These are phyloP conservation scores for Pseudoneurospora amorphoporcata DNA, from an alignment of 495 filamentous ascomycete species.

Conservation along the genomic window DNA sequence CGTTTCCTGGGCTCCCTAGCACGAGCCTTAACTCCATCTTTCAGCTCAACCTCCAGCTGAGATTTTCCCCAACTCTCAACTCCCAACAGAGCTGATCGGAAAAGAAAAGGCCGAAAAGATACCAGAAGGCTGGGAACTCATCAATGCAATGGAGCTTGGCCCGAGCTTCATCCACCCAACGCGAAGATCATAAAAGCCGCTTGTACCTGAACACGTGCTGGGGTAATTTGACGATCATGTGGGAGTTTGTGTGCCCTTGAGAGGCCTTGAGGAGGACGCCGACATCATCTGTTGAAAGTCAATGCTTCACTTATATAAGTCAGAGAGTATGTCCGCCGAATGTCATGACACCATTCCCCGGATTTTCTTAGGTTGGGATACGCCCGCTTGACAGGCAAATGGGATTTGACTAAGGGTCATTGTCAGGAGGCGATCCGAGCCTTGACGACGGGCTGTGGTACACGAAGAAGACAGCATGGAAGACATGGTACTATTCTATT, in stretches of 20 bases:
- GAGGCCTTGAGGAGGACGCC: neutral
- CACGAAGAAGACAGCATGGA: neutral
- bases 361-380: neutral
- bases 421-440: too few relatives aligned
- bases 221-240: neutral
- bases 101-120: neutral
- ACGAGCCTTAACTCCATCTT: neutral
- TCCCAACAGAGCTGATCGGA: neutral
- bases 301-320: neutral
- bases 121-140: neutral
- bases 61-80: neutral
- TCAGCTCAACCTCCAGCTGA: neutral
- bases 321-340: neutral
- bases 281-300: neutral
- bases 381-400: neutral
- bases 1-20: neutral
- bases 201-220: neutral
- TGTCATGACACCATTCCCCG: neutral
- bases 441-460: neutral
- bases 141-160: neutral
- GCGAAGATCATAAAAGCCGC: neutral
- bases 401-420: neutral
- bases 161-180: neutral
- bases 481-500: neutral
- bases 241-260: neutral